These are phyloP conservation scores for Paracamarosporium sp. DNA, from an alignment of 2,329 filamentous ascomycete genomes.

Conservation along the genomic window DNA sequence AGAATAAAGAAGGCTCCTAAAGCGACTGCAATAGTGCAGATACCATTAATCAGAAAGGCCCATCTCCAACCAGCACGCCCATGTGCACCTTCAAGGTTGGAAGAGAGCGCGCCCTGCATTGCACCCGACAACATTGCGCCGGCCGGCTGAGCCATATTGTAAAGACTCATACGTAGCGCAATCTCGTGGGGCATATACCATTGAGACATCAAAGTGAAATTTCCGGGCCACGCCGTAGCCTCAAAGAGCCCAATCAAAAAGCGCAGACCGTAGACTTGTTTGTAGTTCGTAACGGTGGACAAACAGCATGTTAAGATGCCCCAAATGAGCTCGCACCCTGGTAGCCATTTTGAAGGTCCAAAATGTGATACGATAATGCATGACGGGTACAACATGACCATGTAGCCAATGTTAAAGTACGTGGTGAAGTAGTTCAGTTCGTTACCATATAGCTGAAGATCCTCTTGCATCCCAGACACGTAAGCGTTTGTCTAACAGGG, in stretches of 20 bases:
- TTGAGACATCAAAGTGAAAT: slow-evolving; percentile 10
- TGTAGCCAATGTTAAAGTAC: slow-evolving; percentile 33
- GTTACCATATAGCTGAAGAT: slow-evolving; percentile 50
- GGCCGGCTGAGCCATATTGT: slow-evolving; percentile 13
- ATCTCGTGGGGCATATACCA: slow-evolving; percentile 12
- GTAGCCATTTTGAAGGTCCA: slow-evolving; percentile 20
- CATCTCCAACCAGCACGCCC: slow-evolving; percentile 55
- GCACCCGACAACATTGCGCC: slow-evolving; percentile 13
- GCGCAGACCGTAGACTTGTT: slow-evolving; percentile 32
- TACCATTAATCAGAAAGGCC: slow-evolving; percentile 60
- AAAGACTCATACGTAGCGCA: slow-evolving; percentile 11
- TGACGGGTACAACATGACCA: slow-evolving; percentile 7
- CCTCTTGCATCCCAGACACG: slow-evolving; percentile 27
- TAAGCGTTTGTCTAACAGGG: slow-evolving; percentile 48
- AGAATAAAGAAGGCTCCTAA: background rate
- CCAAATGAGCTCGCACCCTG: slow-evolving; percentile 34
- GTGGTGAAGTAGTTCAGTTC: slow-evolving; percentile 56
- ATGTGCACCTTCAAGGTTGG: slow-evolving; percentile 53
- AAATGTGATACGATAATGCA: slow-evolving; percentile 13
- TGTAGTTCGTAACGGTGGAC: slow-evolving; percentile 27
- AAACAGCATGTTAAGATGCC: slow-evolving; percentile 34
- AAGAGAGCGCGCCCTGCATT: slow-evolving; percentile 12
- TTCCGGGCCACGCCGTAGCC: slow-evolving; percentile 10
- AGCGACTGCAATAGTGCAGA: slow-evolving; percentile 11
- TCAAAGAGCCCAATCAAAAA: slow-evolving; percentile 27